Evolutionary conservation across 1,139 yeast species (phyloP).

Genomic region (Debaryomycetaceae sp.): DNA sequence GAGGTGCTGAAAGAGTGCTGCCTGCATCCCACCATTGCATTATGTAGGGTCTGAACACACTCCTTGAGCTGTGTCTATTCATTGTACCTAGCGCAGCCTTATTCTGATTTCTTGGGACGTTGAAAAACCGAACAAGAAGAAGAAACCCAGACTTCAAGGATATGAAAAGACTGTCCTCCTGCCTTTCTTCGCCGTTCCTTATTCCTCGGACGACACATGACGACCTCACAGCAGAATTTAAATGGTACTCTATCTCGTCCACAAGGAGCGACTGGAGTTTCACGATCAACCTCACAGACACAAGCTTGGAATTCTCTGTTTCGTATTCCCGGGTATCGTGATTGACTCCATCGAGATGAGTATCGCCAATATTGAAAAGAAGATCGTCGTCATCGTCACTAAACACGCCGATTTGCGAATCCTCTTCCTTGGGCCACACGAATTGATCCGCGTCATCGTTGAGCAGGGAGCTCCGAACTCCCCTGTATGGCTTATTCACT

Average conservation of each 20-base stretch:
- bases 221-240: slow-evolving; percentile 36
- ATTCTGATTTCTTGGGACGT: slow-evolving; percentile 27
- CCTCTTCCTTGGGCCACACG: slow-evolving; percentile 33
- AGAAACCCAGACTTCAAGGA: slow-evolving; percentile 42
- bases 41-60: slow-evolving; percentile 39
- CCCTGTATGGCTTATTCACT: slow-evolving; percentile 30
- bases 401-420: slow-evolving; percentile 39
- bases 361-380: slow-evolving; percentile 5
- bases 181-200: slow-evolving; percentile 10
- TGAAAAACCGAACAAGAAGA: slow-evolving; percentile 32
- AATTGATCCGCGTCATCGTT: slow-evolving; percentile 41
- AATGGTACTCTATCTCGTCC: slow-evolving; percentile 28
- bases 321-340: background rate
- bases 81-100: slow-evolving; percentile 23
- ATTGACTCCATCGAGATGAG: background rate
- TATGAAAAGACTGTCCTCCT: slow-evolving; percentile 43
- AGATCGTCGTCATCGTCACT: slow-evolving; percentile 31
- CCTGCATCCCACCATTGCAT: slow-evolving; percentile 52
- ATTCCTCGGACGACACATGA: slow-evolving; percentile 31
- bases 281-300: slow-evolving; percentile 25
- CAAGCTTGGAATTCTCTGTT: slow-evolving; percentile 4
- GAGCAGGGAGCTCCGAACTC: slow-evolving; percentile 29
- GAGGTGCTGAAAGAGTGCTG: slow-evolving; percentile 16
- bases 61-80: background rate
- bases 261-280: slow-evolving; percentile 33